phyloP scores from a whole-genome alignment of 1,284 basidiomycete genomes.

The Rhodotorula sp. region DNA sequence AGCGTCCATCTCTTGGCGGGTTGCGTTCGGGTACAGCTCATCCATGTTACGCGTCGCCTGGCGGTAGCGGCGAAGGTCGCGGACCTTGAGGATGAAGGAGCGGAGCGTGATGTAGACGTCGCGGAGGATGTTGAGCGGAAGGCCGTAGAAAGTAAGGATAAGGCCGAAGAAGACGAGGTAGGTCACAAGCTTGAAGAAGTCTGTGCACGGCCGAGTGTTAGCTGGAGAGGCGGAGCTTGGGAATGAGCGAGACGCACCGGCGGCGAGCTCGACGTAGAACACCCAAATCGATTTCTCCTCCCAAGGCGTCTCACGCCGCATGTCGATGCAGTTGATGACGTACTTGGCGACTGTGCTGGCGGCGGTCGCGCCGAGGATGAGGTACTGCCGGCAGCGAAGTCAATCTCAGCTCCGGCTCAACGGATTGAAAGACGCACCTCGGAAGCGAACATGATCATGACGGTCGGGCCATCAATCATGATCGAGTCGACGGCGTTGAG shows the following conservation, averaged over 20 bases:
- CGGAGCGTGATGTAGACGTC: slow-evolving; percentile 94
- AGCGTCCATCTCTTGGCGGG: slow-evolving; percentile 73
- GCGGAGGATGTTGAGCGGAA: slow-evolving; percentile 93
- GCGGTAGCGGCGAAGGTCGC: slow-evolving; percentile 85
- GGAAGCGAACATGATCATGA: slow-evolving; percentile 91
- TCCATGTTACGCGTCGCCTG: slow-evolving; percentile 97
- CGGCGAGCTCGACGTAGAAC: slow-evolving; percentile 91
- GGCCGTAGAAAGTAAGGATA: slow-evolving; percentile 90
- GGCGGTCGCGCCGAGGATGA: slow-evolving; percentile 80
- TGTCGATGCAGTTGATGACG: slow-evolving; percentile 76
- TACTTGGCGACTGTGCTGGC: slow-evolving; percentile 82
- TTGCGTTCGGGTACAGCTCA: slow-evolving; percentile 90
- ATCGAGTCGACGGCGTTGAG: slow-evolving; percentile 75
- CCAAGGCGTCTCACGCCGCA: slow-evolving; percentile 64
- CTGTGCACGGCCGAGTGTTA: slow-evolving; percentile 54
- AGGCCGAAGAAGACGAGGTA: slow-evolving; percentile 92
- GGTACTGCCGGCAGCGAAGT: slow-evolving; percentile 63
- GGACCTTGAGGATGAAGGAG: slow-evolving; percentile 82
- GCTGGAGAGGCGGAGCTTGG: neutral
- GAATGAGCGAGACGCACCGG: slow-evolving; percentile 59
- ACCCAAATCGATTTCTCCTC: slow-evolving; percentile 97
- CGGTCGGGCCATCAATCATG: slow-evolving; percentile 74
- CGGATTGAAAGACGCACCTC: slow-evolving; percentile 62
- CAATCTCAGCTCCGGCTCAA: neutral
- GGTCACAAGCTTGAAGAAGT: slow-evolving; percentile 88